Evolutionary conservation across 495 filamentous ascomycete genomes (phyloP), one percentile per base, ranked within the genome.

Genomic region (Aspergillus ostianus): DNA sequence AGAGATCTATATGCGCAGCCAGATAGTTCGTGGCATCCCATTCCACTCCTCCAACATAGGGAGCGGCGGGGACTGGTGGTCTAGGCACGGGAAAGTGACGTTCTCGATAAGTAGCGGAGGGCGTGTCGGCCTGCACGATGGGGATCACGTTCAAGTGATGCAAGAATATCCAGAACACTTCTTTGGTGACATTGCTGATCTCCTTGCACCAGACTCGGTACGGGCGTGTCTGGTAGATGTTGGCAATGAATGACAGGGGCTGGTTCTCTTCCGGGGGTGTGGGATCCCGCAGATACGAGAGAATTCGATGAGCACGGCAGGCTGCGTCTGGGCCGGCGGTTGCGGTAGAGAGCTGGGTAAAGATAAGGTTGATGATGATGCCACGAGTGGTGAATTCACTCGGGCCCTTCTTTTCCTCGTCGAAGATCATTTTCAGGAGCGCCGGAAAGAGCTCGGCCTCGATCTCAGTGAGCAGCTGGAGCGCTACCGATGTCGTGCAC

Each of bases 91-190:
- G 94, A 72, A 97, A 98, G 72, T 97, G 87, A 12, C 83, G 81
- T 52, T 83, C 73, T 47, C 65, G 67, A 59, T 61, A 76, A 4
- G 51, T 67, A 9, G 64, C 68, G 51, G 69, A 63, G 12, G 69
- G 32, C 18, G 70, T 65, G 15, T 75, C 71, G 51, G 69, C 61
- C 47, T 72, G 65, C 50, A 70, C 66, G 45, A 75, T 67, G 4
- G 90, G 84, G 53, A 98, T 84, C 59, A 97, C 87, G 64, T 98
- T 98, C 51, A 93, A 76, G 58, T 93, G 87, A 69, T 98, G 94
- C 56, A 97, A 80, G 76, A 98, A 98, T 67, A 98, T 98, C 94
- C 94, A 98, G 72, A 98, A 98, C 27, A 98, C 94, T 71, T 98
- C 94, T 73, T 98, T 98, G 36, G 91, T 96, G 48, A 98, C 92